Conservation (phyloP, 805 yeast genomes). For the Cyberlindnera xylosilytica region DNA sequence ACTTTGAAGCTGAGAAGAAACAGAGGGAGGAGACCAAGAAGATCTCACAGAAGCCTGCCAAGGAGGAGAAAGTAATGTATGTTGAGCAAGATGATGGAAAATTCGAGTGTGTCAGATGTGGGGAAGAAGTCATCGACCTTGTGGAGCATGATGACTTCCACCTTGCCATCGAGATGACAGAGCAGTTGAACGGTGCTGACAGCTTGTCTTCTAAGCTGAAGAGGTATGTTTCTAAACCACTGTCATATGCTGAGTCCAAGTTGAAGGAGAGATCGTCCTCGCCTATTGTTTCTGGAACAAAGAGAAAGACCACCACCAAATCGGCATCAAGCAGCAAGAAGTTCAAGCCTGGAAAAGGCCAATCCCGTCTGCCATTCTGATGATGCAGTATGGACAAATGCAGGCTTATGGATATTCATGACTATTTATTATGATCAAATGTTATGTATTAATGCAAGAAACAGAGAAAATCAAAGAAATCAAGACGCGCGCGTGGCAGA, state of each 20-base stretch:
- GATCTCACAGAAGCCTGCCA: neutral
- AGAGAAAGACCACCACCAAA: neutral
- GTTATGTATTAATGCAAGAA: no score
- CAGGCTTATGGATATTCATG: no score
- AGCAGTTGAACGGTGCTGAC: constrained; percentile 36
- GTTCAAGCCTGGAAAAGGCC: constrained; percentile 17
- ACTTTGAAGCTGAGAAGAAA: constrained; percentile 1
- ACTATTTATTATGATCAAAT: no score
- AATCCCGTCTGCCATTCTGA: constrained; percentile 25
- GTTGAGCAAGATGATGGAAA: constrained; percentile 1
- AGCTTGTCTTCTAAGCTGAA: constrained; percentile 16
- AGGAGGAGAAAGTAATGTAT: neutral
- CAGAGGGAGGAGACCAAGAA: no score
- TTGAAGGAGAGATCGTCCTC: constrained; percentile 4
- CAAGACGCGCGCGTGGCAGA: no score
- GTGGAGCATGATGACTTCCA: constrained; percentile 56
- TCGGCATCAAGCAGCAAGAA: constrained; percentile 9
- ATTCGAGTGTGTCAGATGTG: constrained; percentile 13
- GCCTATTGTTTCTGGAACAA: neutral
- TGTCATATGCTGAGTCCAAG: constrained; percentile 10
- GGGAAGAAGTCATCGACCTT: constrained; percentile 19
- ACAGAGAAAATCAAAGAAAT: no score
- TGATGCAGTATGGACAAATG: no score
- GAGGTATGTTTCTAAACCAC: constrained; percentile 8
- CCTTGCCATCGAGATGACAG: constrained; percentile 47